A percentile compares a stretch with the other conserved stretches of the same genome.
phyloP scores from a whole-genome alignment of 1,284 basidiomycete species.

The Papiliotrema laurentii region DNA sequence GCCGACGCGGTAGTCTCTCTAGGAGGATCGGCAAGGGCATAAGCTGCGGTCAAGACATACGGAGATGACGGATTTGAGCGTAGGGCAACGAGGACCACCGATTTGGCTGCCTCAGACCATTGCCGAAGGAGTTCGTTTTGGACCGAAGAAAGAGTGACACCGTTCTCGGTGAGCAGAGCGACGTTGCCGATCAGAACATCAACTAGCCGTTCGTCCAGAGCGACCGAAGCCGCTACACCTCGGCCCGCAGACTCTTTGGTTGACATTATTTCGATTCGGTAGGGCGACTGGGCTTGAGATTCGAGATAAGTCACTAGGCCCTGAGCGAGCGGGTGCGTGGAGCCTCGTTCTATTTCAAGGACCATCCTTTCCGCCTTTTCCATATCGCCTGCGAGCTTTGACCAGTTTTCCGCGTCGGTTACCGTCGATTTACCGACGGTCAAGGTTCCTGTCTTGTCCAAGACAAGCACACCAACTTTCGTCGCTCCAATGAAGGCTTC shows the following conservation, averaged over 20 bases:
- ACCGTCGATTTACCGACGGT: slow-evolving; percentile 67
- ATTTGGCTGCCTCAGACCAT: slow-evolving; percentile 66
- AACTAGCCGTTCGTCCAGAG: slow-evolving; percentile 8
- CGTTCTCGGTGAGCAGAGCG: slow-evolving; percentile 55
- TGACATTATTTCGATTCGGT: not conserved
- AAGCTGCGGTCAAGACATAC: slow-evolving; percentile 52
- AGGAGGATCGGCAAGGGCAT: slow-evolving; percentile 65
- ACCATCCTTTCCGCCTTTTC: not conserved
- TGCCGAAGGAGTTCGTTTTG: slow-evolving; percentile 20
- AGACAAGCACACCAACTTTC: slow-evolving; percentile 61
- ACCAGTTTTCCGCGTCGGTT: slow-evolving; percentile 42
- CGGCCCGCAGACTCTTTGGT: slow-evolving; percentile 45
- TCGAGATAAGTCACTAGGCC: slow-evolving; percentile 56
- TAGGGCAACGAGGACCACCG: slow-evolving; percentile 61
- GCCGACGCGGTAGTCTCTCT: slow-evolving; percentile 59
- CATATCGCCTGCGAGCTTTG: not conserved
- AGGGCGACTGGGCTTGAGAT: not conserved
- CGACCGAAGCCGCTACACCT: slow-evolving; percentile 60
- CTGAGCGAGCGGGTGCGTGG: slow-evolving; percentile 63
- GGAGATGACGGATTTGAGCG: slow-evolving; percentile 16
- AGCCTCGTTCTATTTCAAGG: slow-evolving; percentile 58
- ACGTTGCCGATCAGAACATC: slow-evolving; percentile 62
- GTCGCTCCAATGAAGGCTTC: slow-evolving; percentile 78
- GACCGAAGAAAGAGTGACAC: slow-evolving; percentile 44
- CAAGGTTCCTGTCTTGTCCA: slow-evolving; percentile 83